A percentile compares a stretch with the other conserved stretches of the same genome.
These are phyloP conservation scores for Aspergillus nidulans DNA, from an alignment of 495 filamentous ascomycete genomes.

Conservation along the genomic window DNA sequence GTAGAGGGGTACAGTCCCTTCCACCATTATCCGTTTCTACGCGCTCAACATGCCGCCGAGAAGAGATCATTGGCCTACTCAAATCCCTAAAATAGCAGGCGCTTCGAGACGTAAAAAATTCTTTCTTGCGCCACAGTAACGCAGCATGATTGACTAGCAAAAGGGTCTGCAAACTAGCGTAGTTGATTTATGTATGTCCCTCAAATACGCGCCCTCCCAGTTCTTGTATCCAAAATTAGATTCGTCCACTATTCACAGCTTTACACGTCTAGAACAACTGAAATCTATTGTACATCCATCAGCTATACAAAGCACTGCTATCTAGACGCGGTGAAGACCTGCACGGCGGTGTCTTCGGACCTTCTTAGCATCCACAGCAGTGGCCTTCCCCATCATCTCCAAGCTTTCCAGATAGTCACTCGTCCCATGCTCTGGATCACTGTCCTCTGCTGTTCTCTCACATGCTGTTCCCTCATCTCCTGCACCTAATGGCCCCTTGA, in stretches of 20 bases:
- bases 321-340: neutral
- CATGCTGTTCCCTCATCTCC: neutral
- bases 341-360: neutral
- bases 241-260: neutral
- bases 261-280: neutral
- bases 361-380: neutral
- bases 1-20: no score
- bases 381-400: conserved; percentile 3
- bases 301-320: neutral
- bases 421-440: conserved; percentile 9
- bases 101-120: no score
- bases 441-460: conserved; percentile 4
- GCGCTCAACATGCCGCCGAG: no score
- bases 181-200: no score
- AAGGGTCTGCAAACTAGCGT: no score
- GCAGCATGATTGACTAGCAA: no score
- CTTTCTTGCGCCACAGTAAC: no score
- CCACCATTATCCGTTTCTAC: no score
- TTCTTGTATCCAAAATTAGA: neutral
- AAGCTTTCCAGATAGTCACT: conserved; percentile 13
- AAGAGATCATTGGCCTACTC: no score
- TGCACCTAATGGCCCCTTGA: conserved; percentile 10
- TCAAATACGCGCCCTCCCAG: no score
- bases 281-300: neutral
- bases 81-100: no score